Percentiles rank a stretch among this genome's conserved stretches.
Evolutionary conservation across 2,329 filamentous ascomycete species (phyloP).

Genomic region (Colletotrichum tofieldiae): DNA sequence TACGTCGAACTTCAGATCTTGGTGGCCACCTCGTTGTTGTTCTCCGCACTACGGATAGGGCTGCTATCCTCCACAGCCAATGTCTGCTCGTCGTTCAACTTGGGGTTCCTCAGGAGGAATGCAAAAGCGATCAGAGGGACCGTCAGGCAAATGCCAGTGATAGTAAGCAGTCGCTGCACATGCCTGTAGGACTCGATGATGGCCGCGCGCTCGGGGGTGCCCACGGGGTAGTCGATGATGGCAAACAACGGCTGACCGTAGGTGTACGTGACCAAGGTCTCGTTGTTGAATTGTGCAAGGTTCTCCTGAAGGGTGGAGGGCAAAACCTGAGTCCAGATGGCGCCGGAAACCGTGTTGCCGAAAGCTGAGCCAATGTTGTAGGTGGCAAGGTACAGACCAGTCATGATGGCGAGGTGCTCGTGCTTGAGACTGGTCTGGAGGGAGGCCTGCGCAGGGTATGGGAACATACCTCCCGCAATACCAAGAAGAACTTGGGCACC

Average conservation of each 20-base stretch:
- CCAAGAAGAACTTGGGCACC: slow-evolving; percentile 75
- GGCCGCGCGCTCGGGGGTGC: slow-evolving; percentile 59
- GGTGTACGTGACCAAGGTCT: slow-evolving; percentile 53
- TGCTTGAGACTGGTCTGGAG: slow-evolving; percentile 60
- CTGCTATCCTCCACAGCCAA: slow-evolving; percentile 51
- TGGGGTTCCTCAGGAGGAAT: slow-evolving; percentile 60
- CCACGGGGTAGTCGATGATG: slow-evolving; percentile 56
- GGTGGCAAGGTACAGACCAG: slow-evolving; percentile 73
- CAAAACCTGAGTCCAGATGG: slow-evolving; percentile 74
- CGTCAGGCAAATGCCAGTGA: slow-evolving; percentile 65
- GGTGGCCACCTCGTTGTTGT: not conserved
- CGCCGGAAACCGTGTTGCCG: slow-evolving; percentile 73
- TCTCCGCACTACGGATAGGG: slow-evolving; percentile 5
- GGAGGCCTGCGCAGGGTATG: slow-evolving; percentile 64
- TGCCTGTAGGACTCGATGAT: slow-evolving; percentile 63
- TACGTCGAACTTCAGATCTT: not conserved
- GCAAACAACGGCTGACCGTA: slow-evolving; percentile 56
- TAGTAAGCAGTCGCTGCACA: slow-evolving; percentile 63
- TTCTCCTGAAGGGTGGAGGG: slow-evolving; percentile 59
- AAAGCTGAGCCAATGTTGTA: slow-evolving; percentile 76
- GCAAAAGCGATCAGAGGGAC: slow-evolving; percentile 64
- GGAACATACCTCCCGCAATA: slow-evolving; percentile 75
- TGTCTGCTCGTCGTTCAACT: slow-evolving; percentile 62
- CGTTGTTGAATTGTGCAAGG: slow-evolving; percentile 52
- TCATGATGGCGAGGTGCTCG: slow-evolving; percentile 75